Evolutionary conservation across 2,329 filamentous ascomycete species (phyloP), one percentile per base, ranked within the genome.

Genomic region (Sclerotinia subarctica): DNA sequence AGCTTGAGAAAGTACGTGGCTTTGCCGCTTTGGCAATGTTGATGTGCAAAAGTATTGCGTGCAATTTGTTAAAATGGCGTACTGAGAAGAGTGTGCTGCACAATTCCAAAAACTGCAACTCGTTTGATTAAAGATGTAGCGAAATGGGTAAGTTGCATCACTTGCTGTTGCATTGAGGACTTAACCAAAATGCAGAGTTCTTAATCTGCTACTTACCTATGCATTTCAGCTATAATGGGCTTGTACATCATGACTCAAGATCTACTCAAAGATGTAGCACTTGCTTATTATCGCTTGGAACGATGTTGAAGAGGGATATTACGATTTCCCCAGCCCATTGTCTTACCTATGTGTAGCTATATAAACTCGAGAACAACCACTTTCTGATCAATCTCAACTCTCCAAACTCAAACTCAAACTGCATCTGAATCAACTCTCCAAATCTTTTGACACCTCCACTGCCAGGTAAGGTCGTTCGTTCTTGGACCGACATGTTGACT

Each of bases 331-430:
- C 29, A 42, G 17, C 44, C 8, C 44, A 49, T 58, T 42, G 7
- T 65, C 38, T 56, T 57, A 29, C 60, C 47, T n/a, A 42, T 64
- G 7, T 21, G 29, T 10, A 58, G 44, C 49, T 66, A 66, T 66
- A 66, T 66, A 66, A 58, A 58, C 53, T 11, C 21, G 26, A 65
- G 38, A 47, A 56, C 24, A 44, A 46, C n/a, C 35, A n/a, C 35
- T 26, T 19, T 58, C 24, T 11, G 1, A 21, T n/a, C 10, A 0
- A 54, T 54, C 10, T 3, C 29, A 38, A 58, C 29, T 58, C n/a
- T 51, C 51, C 51, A 64, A 59, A 4, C 63, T 35, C 52, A 64
- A 59, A 7, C 63, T 35, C 51, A 65, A 11, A 57, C 7, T 8
- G 35, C 24, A n/a, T 21, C 29, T 17, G 4, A 66, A n/a, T n/a